Evolutionary conservation across 345 rosid species (phyloP), one percentile per base, ranked within the genome.

Genomic region (Jatropha curcas): DNA sequence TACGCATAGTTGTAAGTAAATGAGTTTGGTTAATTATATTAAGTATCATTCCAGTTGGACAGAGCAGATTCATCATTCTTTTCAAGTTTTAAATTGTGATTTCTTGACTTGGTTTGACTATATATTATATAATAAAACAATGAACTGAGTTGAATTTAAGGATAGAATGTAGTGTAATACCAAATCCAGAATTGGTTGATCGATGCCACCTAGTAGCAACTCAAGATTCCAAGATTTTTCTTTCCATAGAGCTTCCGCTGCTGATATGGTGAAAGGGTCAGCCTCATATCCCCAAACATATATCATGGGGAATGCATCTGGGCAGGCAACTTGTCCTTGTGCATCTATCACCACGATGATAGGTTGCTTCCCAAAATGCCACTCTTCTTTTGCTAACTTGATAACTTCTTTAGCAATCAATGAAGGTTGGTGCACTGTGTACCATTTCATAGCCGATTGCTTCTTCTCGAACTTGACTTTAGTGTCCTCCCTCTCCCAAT

Each of bases 381-480:
- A 79, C 68, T 68, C 64, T 25, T 79, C 82, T 53, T 65, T 65
- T 41, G 57, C 60, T 43, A 70, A 27, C 46, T 65, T 65, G 56
- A 65, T 28, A 20, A 65, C 69, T 65, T 45, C 69, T 17, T 65
- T 17, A 27, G 69, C 87, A 41, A 93, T 82, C 78, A 90, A 48
- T 71, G 70, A 72, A 0, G 94, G 94, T 70, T 86, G 85, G 66
- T 72, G 65, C 79, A 90, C 91, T 10, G 96, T 72, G 85, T 83
- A 87, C 98, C 98, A 93, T 45, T 91, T 86, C 96, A 93, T 89
- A 28, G 89, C 67, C 14, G 75, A 73, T 65, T 77, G 83, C 39
- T 86, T 78, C 77, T 46, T 48, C 76, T 87, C 84, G 8, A 90
- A 88, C 59, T 75, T 77, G 71, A 41, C 80, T 34, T 84, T 79